Conservation (phyloP, 23 red algal species). For the Gracilaria domingensis region DNA sequence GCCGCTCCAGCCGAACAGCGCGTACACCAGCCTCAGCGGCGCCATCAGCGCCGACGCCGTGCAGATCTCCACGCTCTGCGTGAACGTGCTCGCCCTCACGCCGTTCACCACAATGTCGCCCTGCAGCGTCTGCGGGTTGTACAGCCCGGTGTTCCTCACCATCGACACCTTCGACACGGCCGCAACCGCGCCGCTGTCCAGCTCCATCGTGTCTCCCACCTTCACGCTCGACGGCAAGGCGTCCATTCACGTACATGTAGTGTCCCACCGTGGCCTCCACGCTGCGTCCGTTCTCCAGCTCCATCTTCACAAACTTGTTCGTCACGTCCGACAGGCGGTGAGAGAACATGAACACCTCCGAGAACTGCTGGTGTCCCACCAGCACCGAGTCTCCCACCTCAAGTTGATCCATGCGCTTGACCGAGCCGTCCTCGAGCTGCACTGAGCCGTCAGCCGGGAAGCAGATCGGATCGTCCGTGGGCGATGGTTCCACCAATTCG, state of each 20-base stretch:
- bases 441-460: conserved; percentile 62
- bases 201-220: conserved; percentile 54
- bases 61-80: conserved; percentile 3
- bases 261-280: conserved; percentile 42
- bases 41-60: conserved; percentile 45
- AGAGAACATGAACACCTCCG: conserved; percentile 73
- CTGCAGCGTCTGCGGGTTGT: conserved; percentile 65
- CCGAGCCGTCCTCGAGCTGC: conserved; percentile 32
- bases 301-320: conserved; percentile 54
- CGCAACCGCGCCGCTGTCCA: background rate
- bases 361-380: conserved; percentile 27
- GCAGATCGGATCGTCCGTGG: conserved; percentile 57
- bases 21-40: conserved; percentile 38
- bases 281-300: conserved; percentile 5
- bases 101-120: conserved; percentile 66
- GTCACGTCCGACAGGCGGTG: conserved; percentile 10
- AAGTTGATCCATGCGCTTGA: conserved; percentile 1
- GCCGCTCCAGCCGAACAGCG: background rate
- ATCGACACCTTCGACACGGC: conserved; percentile 22
- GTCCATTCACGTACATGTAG: conserved; percentile 67
- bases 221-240: conserved; percentile 20
- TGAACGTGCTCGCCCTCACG: conserved; percentile 46
- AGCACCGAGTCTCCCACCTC: conserved; percentile 54
- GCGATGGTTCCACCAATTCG: background rate
- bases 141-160: conserved; percentile 40